Evolutionary conservation across 495 filamentous ascomycete species (phyloP), one percentile per base, ranked within the genome.

Genomic region (Aspergillus bridgeri): DNA sequence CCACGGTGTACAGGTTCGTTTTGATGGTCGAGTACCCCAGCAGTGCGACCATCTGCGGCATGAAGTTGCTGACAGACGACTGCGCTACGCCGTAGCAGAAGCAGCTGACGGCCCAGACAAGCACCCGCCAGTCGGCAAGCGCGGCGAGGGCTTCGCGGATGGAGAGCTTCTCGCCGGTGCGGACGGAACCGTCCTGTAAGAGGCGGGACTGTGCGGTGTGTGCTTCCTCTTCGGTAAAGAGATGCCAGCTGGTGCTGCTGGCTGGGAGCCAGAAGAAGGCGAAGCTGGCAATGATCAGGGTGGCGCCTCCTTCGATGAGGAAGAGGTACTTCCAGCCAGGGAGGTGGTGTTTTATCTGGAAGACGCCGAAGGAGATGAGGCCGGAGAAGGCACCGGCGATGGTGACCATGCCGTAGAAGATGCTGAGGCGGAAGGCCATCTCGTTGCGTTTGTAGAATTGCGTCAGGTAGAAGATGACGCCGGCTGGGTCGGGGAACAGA

Each of bases 1-100:
- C 85, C 5, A 87, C 83, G 6, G 85, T 87, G 57, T 86, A 86
- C 6, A 87, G 70, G 54, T 89, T 89, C 4, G 85, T 86, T 61
- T 82, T 83, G 56, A 87, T 74, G 5, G 75, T 76, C 18, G 64
- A 71, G 57, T 81, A 82, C 0, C 80, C 78, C 17, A 87, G 70
- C 6, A 82, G 71, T 6, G 67, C 69, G 2, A 88, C 80, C 48
- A 89, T 89, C 60, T 86, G 82, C 0, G 85, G 85, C 47, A 89
- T 63, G 66, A 88, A 89, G 15, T 87, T 76, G 2, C 71, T 66
- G 11, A 87, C 84, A 2, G 75, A 80, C 59, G 85, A 83, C 29
- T 87, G 70, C 3, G 85, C 85, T 3, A 88, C 83, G 23, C 86
- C 86, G 15, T 88, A 75, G 62, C 83, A 86, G 21, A 87, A 75